Base-by-base conservation (phyloP, 352 stramenopile genomes). In the Pythium monospermum region DNA sequence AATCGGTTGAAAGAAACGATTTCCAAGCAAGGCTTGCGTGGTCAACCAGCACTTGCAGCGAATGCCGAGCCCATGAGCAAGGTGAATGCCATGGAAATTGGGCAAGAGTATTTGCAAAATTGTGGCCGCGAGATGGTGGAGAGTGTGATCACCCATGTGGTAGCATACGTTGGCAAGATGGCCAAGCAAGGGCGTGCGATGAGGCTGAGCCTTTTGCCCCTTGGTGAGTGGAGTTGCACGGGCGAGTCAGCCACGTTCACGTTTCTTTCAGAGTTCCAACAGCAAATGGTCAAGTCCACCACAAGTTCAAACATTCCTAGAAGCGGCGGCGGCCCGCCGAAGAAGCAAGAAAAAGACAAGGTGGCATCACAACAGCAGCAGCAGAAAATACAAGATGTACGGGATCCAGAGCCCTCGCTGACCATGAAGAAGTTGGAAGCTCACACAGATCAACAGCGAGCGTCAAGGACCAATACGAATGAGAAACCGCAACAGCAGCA, bases 211-310 rank as follows among this genome's bases (percentile, higher is more conserved):
- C 55, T 83, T 11, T 40, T 64, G 7, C 76, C 76, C 3, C 28
- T 85, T 6, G 76, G 76, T n/a, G 73, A 87, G 36, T 87, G 76
- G 76, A 26, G 58, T 37, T 80, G 66, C 49, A 33, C 57, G 16
- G 50, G 52, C 11, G 64, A 72, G 10, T 57, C 57, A 7, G 61
- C 54, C 10, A 53, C 57, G 23, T 81, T 87, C 40, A 33, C 15
- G 6, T 84, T 84, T 35, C 40, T 62, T 1, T 46, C 62, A 3
- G 65, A 70, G 22, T 79, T 83, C 31, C 45, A 68, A 25, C 43
- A 61, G 35, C 45, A 73, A 21, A 51, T 73, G 22, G 45, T 54
- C 22, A 27, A 48, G 33, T 28, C 46, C 2, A 19, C 33, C 42
- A 15, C 23, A 11, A 36, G 39, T 31, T 15, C 7, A 25, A 36